A percentile compares a stretch with the other conserved stretches of the same genome.
phyloP scores from a whole-genome alignment of 164 flowering plant species.

The Stephania yunnanensis region DNA sequence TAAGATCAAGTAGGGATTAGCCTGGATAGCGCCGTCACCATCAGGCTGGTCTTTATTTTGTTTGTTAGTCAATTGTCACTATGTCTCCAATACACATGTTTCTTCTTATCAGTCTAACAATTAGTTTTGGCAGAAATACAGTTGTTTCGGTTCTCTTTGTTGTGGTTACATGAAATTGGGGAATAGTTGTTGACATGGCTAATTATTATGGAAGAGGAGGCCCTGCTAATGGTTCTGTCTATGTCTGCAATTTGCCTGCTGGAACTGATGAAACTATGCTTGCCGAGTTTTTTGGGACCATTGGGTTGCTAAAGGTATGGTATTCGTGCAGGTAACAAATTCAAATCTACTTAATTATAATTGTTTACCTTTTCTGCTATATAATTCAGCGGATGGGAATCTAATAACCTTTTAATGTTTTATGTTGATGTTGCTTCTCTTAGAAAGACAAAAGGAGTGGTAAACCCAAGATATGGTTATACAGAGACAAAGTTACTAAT shows the following conservation, averaged over 20 bases:
- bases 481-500: slow-evolving; percentile 76
- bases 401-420: neutral
- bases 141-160: slow-evolving; percentile 6
- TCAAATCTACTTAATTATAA: slow-evolving; percentile 8
- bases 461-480: slow-evolving; percentile 88
- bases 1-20: too few relatives aligned
- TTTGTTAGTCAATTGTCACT: neutral
- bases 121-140: slow-evolving; percentile 3
- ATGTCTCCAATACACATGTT: neutral
- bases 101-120: neutral
- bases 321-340: slow-evolving; percentile 25
- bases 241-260: slow-evolving; percentile 83
- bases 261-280: slow-evolving; percentile 93
- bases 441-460: slow-evolving; percentile 97
- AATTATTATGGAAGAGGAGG: slow-evolving; percentile 46
- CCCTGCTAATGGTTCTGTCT: slow-evolving; percentile 73
- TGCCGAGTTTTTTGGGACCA: slow-evolving; percentile 96
- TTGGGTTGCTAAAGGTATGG: slow-evolving; percentile 95
- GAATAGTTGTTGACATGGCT: slow-evolving; percentile 44
- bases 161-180: slow-evolving; percentile 19
- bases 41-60: neutral
- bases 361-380: slow-evolving; percentile 1
- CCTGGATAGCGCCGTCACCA: too few relatives aligned
- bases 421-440: slow-evolving; percentile 1
- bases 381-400: neutral